Base-by-base conservation (phyloP, 1,284 basidiomycete genomes). In the Phylloboletellus chloephorus region DNA sequence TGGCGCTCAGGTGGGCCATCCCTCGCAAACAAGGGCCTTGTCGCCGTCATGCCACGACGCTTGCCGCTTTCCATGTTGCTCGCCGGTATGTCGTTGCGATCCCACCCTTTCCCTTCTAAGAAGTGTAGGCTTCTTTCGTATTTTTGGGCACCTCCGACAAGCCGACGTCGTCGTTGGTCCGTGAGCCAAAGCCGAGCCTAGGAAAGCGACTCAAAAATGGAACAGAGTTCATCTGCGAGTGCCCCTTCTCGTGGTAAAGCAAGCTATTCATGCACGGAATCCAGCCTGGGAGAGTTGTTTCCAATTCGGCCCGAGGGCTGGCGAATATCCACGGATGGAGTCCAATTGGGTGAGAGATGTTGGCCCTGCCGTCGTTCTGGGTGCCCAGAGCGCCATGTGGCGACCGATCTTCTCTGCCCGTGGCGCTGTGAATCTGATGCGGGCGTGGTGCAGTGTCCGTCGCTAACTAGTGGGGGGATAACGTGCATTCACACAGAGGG, bases 211-310 rank as follows among this genome's bases (percentile, higher is more conserved):
- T 35, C 31, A 20, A 50, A 51, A 43, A 57, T 45, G 50, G 47
- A 59, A 44, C 37, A 54, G 28, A 32, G 44, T 57, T 52, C 39
- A 46, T 43, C 37, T 30, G 24, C 25, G 9, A 28, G 31, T n/a
- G 39, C 31, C 34, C 31, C 28, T 21, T 39, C 30, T 26, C 35
- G 37, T 45, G 46, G 40, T 33, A 33, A 34, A 28, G 30, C 23
- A 30, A 11, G 21, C 24, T 47, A 53, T 53, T 56, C 57, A 56
- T 47, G 34, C 34, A 30, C 4, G 22, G 15, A 30, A 31, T 46
- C 43, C 43, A 15, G 50, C 57, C 51, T 58, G 56, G 41, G 56
- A 56, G 54, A 8, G 6, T 22, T 15, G 33, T 30, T 43, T 33
- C 47, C 30, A 46, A 36, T 36, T 44, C 37, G 16, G 40, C 50